A percentile compares a stretch with the other conserved stretches of the same genome.
phyloP scores from a whole-genome alignment of 176 grass and related monocot genomes.

The Chrysopogon serrulatus region DNA sequence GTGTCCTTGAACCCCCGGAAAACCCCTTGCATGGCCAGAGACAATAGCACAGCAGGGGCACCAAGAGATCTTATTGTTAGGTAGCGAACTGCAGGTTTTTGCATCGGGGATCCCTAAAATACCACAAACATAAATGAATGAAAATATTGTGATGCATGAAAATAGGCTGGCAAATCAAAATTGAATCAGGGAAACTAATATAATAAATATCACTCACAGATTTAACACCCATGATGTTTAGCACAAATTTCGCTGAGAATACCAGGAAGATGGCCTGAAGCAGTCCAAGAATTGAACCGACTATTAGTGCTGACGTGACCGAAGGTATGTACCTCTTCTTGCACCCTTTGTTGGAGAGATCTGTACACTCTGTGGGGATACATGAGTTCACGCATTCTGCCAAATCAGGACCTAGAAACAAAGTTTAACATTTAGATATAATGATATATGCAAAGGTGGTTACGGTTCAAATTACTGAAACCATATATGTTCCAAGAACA shows the following conservation, averaged over 20 bases:
- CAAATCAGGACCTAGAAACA: constrained; percentile 51
- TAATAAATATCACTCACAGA: constrained; percentile 37
- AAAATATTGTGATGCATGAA: constrained; percentile 14
- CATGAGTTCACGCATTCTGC: constrained; percentile 30
- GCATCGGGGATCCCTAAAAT: constrained; percentile 74
- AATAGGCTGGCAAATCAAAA: neutral
- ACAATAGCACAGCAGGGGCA: constrained; percentile 90
- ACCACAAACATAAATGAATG: neutral
- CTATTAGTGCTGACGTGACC: constrained; percentile 80
- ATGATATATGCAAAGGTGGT: neutral
- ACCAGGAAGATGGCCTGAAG: constrained; percentile 83
- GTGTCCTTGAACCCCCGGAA: constrained; percentile 97
- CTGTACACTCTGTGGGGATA: constrained; percentile 30
- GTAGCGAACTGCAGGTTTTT: constrained; percentile 77
- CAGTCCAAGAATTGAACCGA: constrained; percentile 78
- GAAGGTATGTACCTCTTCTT: constrained; percentile 89
- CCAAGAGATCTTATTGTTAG: constrained; percentile 83
- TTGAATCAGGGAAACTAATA: constrained; percentile 6
- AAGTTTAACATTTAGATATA: neutral
- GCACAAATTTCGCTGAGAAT: constrained; percentile 58
- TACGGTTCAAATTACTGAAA: neutral
- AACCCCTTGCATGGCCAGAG: constrained; percentile 97
- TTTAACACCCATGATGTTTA: constrained; percentile 83
- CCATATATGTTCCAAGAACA: constrained; percentile 2
- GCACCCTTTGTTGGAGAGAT: constrained; percentile 26